Conservation (phyloP, 2,329 filamentous ascomycete genomes). For the Talaromyces atroroseus region DNA sequence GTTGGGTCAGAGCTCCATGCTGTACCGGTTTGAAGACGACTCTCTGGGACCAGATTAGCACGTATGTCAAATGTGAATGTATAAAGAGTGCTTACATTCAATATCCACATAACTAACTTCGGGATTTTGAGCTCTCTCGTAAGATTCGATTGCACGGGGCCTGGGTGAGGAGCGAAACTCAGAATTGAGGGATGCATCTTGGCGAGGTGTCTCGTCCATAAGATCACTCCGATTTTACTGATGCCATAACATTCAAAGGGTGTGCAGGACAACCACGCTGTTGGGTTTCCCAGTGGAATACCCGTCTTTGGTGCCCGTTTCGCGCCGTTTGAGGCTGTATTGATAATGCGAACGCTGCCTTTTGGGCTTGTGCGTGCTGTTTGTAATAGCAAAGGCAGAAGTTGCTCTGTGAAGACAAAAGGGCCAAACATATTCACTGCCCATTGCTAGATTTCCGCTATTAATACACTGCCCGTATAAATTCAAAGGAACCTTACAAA, state of each 20-base stretch:
- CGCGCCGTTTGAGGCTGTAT: background rate
- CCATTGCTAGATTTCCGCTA: background rate
- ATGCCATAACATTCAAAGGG: conserved; percentile 2
- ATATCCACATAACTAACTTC: background rate
- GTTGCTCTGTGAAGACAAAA: background rate
- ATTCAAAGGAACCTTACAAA: background rate
- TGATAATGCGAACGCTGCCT: background rate
- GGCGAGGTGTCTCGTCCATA: background rate
- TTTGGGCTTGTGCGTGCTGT: background rate
- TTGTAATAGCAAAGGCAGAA: background rate
- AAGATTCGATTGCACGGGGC: background rate
- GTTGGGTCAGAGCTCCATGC: background rate
- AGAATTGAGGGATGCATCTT: background rate
- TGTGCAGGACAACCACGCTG: background rate
- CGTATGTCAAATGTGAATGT: background rate
- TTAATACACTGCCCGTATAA: background rate
- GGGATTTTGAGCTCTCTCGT: background rate
- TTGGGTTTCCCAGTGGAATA: background rate
- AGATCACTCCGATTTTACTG: background rate
- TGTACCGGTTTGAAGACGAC: background rate
- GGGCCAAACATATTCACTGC: conserved; percentile 1
- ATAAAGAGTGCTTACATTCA: background rate
- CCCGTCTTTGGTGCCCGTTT: background rate
- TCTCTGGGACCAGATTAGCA: background rate
- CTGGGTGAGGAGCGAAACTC: conserved; percentile 1